Conservation (phyloP, 2,329 filamentous ascomycete genomes). For the Coniochaeta prunicola region DNA sequence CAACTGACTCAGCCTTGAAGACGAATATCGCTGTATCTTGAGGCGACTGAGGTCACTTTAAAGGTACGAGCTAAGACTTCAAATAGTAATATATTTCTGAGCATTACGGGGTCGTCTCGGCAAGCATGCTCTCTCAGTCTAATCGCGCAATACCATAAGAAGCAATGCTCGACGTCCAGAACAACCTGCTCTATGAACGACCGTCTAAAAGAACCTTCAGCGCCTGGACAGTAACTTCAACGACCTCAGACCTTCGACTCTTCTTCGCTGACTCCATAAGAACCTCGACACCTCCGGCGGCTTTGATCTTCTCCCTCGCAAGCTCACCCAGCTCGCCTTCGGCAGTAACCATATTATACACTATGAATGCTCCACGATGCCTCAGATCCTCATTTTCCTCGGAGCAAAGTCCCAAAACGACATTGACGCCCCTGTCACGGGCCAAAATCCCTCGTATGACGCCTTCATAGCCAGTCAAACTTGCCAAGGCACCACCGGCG, state of each 20-base stretch:
- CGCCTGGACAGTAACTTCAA: conserved; percentile 64
- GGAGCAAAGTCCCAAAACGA: conserved; percentile 72
- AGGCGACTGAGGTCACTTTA: too few species aligned
- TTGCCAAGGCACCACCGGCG: conserved; percentile 81
- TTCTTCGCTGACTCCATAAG: conserved; percentile 65
- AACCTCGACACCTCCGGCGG: conserved; percentile 56
- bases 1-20: not conserved
- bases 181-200: not conserved
- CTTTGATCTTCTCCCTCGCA: conserved; percentile 53
- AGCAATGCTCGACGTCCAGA: not conserved
- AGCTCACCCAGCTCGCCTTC: conserved; percentile 58
- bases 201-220: conserved; percentile 58
- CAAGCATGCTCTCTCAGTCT: not conserved
- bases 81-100: not conserved
- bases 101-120: not conserved
- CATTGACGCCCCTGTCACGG: conserved; percentile 63
- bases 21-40: not conserved
- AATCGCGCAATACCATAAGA: not conserved
- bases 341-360: conserved; percentile 64
- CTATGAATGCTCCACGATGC: conserved; percentile 66
- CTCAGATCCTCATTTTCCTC: conserved; percentile 65
- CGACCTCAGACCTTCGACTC: conserved; percentile 59
- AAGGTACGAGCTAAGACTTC: too few species aligned
- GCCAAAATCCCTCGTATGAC: conserved; percentile 66
- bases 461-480: conserved; percentile 70